Evolutionary conservation across 495 filamentous ascomycete species (phyloP).

Genomic region (Bathelium albidoporum): DNA sequence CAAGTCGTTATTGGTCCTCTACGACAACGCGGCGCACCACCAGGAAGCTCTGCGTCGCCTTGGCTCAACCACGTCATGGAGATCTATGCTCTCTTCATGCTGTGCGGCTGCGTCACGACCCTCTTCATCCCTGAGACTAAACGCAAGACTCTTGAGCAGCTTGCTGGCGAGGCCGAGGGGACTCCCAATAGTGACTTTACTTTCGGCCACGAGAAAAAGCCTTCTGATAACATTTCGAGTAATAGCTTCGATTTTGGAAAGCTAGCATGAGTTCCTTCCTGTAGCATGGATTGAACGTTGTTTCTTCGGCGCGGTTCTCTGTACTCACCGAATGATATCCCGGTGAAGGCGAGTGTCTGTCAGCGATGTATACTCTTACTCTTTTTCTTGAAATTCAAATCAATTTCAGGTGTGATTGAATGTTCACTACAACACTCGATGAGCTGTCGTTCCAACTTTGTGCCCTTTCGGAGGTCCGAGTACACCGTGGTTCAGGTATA

Average conservation of each 20-base stretch:
- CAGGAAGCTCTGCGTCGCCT: slow-evolving; percentile 32
- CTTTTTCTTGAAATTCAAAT: not conserved
- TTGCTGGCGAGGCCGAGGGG: slow-evolving; percentile 21
- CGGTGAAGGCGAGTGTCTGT: not conserved
- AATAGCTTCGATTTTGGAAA: not conserved
- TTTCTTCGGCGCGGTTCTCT: not conserved
- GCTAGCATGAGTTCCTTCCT: not conserved
- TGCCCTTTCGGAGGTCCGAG: too few relatives aligned
- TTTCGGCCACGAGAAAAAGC: slow-evolving; percentile 2
- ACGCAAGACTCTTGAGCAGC: slow-evolving; percentile 42
- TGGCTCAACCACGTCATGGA: slow-evolving; percentile 75
- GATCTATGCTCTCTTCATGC: slow-evolving; percentile 75
- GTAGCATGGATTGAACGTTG: not conserved
- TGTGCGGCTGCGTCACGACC: slow-evolving; percentile 56
- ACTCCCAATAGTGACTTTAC: not conserved
- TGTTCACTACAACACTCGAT: too few relatives aligned
- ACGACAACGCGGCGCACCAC: slow-evolving; percentile 23
- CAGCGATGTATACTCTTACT: not conserved
- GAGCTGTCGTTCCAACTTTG: too few relatives aligned
- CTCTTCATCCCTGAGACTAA: slow-evolving; percentile 67
- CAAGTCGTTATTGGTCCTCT: slow-evolving; percentile 41
- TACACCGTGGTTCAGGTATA: too few relatives aligned
- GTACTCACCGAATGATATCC: not conserved
- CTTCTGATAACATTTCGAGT: not conserved
- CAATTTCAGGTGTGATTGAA: not conserved